These are phyloP conservation scores for Camellia lanceoleosa DNA, from an alignment of 148 eudicot genomes.

Conservation along the genomic window DNA sequence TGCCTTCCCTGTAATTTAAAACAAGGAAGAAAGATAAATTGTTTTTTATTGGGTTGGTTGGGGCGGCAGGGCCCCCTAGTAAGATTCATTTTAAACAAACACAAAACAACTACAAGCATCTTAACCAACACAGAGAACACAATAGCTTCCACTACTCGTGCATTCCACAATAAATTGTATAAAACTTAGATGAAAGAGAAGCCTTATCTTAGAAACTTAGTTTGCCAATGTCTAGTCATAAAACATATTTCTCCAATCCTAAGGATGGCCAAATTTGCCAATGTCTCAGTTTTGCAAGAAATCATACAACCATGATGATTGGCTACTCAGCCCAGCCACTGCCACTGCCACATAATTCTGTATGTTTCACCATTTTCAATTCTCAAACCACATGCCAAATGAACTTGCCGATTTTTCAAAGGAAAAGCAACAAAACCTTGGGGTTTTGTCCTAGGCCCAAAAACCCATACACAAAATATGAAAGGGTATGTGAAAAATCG, in stretches of 20 bases:
- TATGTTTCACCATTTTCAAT: no score
- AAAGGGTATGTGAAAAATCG: not conserved
- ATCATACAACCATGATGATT: not conserved
- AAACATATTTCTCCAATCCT: no score
- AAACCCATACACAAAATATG: not conserved
- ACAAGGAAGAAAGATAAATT: not conserved
- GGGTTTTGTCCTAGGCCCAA: not conserved
- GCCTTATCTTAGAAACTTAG: not conserved
- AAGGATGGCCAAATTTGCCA: not conserved
- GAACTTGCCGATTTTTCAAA: not conserved
- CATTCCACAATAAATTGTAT: not conserved
- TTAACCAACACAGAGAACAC: not conserved
- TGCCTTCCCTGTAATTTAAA: conserved; percentile 47
- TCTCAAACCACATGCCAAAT: not conserved
- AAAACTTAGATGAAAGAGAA: no score
- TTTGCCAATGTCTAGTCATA: not conserved
- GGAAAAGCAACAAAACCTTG: no score
- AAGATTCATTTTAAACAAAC: not conserved
- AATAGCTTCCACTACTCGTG: not conserved
- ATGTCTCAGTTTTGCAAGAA: no score
- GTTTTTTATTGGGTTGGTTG: not conserved
- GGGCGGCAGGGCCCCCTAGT: not conserved
- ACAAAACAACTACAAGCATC: not conserved
- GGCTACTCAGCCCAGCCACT: no score
- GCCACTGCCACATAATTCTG: no score